A percentile compares a stretch with the other conserved stretches of the same genome.
Evolutionary conservation across 164 flowering plant species (phyloP).

Genomic region (Nelumbo lutea): DNA sequence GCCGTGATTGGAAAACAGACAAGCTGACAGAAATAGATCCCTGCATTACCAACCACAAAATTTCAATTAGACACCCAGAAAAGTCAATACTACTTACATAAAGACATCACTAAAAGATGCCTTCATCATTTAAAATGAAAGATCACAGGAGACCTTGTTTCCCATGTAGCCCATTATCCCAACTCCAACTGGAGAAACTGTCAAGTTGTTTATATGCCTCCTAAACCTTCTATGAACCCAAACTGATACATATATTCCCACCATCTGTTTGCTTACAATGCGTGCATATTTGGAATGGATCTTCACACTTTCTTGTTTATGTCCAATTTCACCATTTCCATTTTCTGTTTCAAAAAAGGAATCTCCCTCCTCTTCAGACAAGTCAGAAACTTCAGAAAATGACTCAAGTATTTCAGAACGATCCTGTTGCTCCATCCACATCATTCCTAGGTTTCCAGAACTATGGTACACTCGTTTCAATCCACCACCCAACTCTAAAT

Average conservation of each 20-base stretch:
- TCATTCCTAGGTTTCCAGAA: conserved; percentile 46
- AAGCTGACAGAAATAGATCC: conserved; percentile 96
- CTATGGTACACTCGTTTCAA: conserved; percentile 48
- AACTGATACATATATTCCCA: conserved; percentile 84
- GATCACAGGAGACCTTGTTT: conserved; percentile 60
- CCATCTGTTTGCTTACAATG: conserved; percentile 97
- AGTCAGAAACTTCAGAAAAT: conserved; percentile 42
- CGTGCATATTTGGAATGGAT: conserved; percentile 51
- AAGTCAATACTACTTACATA: not conserved
- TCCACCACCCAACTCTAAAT: conserved; percentile 17
- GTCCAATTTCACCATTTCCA: conserved; percentile 15
- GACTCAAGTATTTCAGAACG: conserved; percentile 33
- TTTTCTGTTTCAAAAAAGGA: conserved; percentile 24
- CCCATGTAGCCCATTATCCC: conserved; percentile 99
- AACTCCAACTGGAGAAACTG: conserved; percentile 91
- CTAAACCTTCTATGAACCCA: conserved; percentile 85
- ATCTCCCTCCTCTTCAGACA: conserved; percentile 47
- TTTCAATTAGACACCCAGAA: conserved; percentile 3
- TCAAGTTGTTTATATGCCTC: conserved; percentile 74
- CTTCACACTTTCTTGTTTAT: conserved; percentile 13
- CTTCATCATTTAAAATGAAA: not conserved
- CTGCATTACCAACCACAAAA: conserved; percentile 37
- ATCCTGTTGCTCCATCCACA: conserved; percentile 34
- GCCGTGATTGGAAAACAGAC: conserved; percentile 75
- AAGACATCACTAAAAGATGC: not conserved